phyloP scores from a whole-genome alignment of 306 rosid species.

The Prunus armeniaca region DNA sequence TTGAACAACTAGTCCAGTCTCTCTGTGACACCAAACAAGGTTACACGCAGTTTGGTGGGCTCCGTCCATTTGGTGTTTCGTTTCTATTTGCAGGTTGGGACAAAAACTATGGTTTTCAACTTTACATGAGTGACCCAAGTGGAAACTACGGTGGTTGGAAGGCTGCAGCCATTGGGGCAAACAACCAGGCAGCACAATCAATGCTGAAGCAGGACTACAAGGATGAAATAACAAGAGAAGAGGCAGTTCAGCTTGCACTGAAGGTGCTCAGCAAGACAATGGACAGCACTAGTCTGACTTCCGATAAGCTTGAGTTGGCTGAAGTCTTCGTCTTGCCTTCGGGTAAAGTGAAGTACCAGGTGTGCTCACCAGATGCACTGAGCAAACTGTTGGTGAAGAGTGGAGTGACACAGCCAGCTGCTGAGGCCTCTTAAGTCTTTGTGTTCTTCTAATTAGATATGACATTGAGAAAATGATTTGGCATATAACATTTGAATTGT shows the following conservation, averaged over 20 bases:
- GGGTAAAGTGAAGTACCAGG: constrained; percentile 41
- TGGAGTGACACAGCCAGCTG: constrained; percentile 42
- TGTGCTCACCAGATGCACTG: constrained; percentile 27
- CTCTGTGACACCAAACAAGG: constrained; percentile 47
- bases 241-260: constrained; percentile 41
- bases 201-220: constrained; percentile 49
- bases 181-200: constrained; percentile 46
- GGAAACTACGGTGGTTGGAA: constrained; percentile 51
- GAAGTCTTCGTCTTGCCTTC: constrained; percentile 39
- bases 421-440: constrained; percentile 27
- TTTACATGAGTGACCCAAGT: constrained; percentile 48
- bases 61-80: constrained; percentile 44
- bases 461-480: neutral
- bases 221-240: constrained; percentile 44
- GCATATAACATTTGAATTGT: constrained; percentile 10
- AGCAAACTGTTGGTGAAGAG: constrained; percentile 34
- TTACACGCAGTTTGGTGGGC: constrained; percentile 45
- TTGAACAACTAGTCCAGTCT: constrained; percentile 43
- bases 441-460: neutral
- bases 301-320: constrained; percentile 40
- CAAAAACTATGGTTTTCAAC: constrained; percentile 42
- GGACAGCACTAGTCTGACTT: constrained; percentile 47
- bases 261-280: constrained; percentile 46
- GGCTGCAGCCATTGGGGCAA: constrained; percentile 47
- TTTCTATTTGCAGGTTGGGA: constrained; percentile 50